Evolutionary conservation across 2,329 filamentous ascomycete species (phyloP).

Genomic region (Akanthomyces dipterigenus): DNA sequence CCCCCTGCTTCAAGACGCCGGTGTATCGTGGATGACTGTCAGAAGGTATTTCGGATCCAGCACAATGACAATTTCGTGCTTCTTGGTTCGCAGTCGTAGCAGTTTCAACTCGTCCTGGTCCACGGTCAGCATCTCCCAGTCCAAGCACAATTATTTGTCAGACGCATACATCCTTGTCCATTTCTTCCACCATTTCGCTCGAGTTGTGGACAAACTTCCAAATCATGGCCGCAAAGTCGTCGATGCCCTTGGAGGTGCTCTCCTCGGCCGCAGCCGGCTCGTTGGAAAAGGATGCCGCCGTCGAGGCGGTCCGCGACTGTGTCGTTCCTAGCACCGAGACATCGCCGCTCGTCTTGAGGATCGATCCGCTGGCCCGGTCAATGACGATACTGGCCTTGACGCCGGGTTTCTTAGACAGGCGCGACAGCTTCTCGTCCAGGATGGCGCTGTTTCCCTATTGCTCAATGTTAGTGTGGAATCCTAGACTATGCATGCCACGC

Average conservation of each 20-base stretch:
- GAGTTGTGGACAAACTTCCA: conserved; percentile 69
- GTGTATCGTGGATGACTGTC: conserved; percentile 76
- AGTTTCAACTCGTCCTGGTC: conserved; percentile 67
- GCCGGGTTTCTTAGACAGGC: conserved; percentile 69
- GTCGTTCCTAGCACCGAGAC: conserved; percentile 47
- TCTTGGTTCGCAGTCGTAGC: conserved; percentile 71
- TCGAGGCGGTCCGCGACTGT: conserved; percentile 29
- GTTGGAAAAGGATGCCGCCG: conserved; percentile 38
- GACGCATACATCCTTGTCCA: conserved; percentile 58
- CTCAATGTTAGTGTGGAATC: not conserved
- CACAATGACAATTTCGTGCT: conserved; percentile 77
- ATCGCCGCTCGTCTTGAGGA: conserved; percentile 69
- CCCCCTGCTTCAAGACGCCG: conserved; percentile 46
- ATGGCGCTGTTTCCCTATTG: conserved; percentile 47
- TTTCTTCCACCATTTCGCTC: conserved; percentile 60
- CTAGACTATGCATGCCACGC: too few relatives aligned
- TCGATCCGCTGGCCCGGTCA: conserved; percentile 63
- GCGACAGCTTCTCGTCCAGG: conserved; percentile 58
- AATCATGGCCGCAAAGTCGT: conserved; percentile 69
- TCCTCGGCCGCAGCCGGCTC: conserved; percentile 37
- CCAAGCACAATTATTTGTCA: not conserved
- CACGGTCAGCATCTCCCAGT: conserved; percentile 17
- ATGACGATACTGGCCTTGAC: conserved; percentile 73
- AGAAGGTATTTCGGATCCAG: conserved; percentile 74
- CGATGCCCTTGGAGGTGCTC: conserved; percentile 51